phyloP scores from a whole-genome alignment of 768 basidiomycete species.

The Pisolithus marmoratus region DNA sequence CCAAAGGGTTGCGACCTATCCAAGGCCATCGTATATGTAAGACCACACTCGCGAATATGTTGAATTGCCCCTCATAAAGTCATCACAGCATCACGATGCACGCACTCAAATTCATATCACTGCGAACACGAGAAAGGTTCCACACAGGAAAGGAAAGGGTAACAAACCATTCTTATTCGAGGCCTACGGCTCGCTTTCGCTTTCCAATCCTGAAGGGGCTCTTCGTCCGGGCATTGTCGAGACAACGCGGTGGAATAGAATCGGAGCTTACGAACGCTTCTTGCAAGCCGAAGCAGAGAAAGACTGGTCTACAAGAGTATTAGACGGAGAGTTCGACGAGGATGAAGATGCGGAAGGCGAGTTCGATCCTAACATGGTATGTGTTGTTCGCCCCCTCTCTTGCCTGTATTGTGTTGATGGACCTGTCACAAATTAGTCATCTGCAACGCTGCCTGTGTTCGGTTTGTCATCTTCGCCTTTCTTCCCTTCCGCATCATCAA shows the following conservation, averaged over 20 bases:
- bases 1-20: conserved; percentile 34
- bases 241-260: conserved; percentile 25
- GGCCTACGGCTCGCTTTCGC: conserved; percentile 38
- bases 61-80: neutral
- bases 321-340: conserved; percentile 13
- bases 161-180: conserved; percentile 59
- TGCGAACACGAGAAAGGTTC: conserved; percentile 46
- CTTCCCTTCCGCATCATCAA: conserved; percentile 15
- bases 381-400: neutral
- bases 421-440: conserved; percentile 13
- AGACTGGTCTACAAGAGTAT: conserved; percentile 15
- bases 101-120: conserved; percentile 58
- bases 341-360: conserved; percentile 20
- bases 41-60: conserved; percentile 18
- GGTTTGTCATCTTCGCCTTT: conserved; percentile 21
- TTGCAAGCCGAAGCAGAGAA: conserved; percentile 23
- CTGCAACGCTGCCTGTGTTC: conserved; percentile 22
- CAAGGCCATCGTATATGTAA: conserved; percentile 58
- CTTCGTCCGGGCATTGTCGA: conserved; percentile 19
- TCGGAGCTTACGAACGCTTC: conserved; percentile 23
- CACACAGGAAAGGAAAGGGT: conserved; percentile 49
- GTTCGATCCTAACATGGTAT: conserved; percentile 24
- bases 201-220: conserved; percentile 17
- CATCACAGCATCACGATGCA: conserved; percentile 46
- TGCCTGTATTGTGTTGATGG: neutral